A percentile compares a stretch with the other conserved stretches of the same genome.
Evolutionary conservation across 768 basidiomycete genomes (phyloP).

Genomic region (Amanita pseudoporphyria): DNA sequence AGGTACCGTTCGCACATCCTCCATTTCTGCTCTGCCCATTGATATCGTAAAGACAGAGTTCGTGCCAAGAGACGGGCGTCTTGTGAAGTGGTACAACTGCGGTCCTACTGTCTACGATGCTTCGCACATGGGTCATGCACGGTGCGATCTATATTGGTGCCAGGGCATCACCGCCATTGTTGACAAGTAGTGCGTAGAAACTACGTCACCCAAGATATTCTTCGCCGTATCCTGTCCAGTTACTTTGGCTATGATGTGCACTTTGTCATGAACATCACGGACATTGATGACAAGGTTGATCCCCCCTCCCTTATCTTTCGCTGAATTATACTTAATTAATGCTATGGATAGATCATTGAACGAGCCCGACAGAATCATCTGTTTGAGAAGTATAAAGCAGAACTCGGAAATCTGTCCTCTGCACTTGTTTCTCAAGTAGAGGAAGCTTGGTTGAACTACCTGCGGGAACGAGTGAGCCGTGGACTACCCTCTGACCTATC

Average conservation of each 20-base stretch:
- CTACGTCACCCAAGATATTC: conserved; percentile 92
- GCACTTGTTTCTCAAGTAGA: conserved; percentile 47
- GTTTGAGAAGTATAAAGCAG: conserved; percentile 48
- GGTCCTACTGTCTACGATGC: conserved; percentile 99
- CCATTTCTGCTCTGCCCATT: conserved; percentile 10
- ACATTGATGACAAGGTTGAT: conserved; percentile 95
- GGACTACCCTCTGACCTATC: conserved; percentile 45
- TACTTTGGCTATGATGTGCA: conserved; percentile 98
- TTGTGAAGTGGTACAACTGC: conserved; percentile 98
- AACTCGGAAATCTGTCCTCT: conserved; percentile 44
- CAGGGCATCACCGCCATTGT: not conserved
- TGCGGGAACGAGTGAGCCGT: conserved; percentile 53
- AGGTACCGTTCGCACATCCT: conserved; percentile 2
- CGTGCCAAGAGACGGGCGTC: conserved; percentile 52
- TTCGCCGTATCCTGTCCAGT: conserved; percentile 84
- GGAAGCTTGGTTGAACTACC: conserved; percentile 58
- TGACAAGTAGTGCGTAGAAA: conserved; percentile 45
- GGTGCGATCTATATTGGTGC: conserved; percentile 35
- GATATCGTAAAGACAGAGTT: conserved; percentile 55
- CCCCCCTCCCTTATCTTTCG: conserved; percentile 14
- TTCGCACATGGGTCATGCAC: conserved; percentile 97
- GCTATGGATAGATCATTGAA: conserved; percentile 67
- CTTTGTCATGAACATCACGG: conserved; percentile 99
- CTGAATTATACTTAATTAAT: not conserved
- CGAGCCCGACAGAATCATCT: conserved; percentile 79